Evolutionary conservation across 2,329 filamentous ascomycete genomes (phyloP), one percentile per base, ranked within the genome.

Genomic region (Neodidymelliopsis sp.): DNA sequence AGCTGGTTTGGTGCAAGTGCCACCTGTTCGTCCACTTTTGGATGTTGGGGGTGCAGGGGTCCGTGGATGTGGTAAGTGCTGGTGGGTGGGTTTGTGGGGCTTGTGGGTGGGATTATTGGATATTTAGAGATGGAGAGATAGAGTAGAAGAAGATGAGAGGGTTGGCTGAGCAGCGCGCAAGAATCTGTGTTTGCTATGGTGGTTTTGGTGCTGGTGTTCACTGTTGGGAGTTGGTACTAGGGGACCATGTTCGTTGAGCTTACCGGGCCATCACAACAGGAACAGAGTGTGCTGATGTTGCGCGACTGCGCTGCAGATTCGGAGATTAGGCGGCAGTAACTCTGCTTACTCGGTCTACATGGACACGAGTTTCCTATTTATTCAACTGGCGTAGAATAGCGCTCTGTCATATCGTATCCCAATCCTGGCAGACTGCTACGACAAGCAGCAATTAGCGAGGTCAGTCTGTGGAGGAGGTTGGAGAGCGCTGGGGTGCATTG

Each of bases 1-100:
- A 30, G 33, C 47, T 23, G 23, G 4, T 35, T 25, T 23, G 24
- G 33, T 20, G 33, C 41, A 53, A 57, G 56, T 43, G 37, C 49
- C 47, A 54, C 40, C 31, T 28, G 49, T 50, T 53, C 54, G 48
- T 53, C 56, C 55, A 42, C 45, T 36, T 37, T 30, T 28, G 48
- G 49, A 20, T 47, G 28, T n/a, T n/a, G 29, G 56, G 47, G 52
- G 47, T 50, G 49, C 45, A 51, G 38, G 43, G 33, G 37, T 31
- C 22, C 12, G n/a, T n/a, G n/a, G n/a, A n/a, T n/a, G n/a, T n/a
- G n/a, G n/a, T n/a, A n/a, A n/a, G n/a, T n/a, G n/a, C n/a, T n/a
- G n/a, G n/a, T n/a, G n/a, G n/a, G n/a, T n/a, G n/a, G n/a, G n/a
- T n/a, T n/a, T n/a, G n/a, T n/a, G n/a, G n/a, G n/a, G n/a, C n/a